Conservation (phyloP, 805 yeast species). For the Lachancea quebecensis region DNA sequence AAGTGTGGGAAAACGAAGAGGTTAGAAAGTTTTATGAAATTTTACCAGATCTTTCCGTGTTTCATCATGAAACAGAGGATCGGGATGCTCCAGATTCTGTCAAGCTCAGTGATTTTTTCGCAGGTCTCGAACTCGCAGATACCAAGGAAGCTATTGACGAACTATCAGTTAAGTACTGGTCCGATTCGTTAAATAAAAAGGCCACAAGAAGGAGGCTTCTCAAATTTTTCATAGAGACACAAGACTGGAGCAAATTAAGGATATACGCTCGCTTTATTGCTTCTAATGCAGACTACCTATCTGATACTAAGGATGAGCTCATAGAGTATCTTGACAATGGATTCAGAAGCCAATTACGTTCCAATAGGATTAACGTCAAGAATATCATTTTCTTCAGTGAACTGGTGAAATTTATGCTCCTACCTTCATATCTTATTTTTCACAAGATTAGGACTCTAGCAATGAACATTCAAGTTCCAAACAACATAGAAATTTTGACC, state of each 20-base stretch:
- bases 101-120: constrained; percentile 40
- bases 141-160: constrained; percentile 46
- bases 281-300: constrained; percentile 43
- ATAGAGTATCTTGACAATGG: constrained; percentile 50
- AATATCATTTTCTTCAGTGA: constrained; percentile 64
- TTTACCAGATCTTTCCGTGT: constrained; percentile 38
- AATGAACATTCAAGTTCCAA: constrained; percentile 42
- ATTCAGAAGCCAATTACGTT: constrained; percentile 53
- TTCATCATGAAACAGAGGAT: constrained; percentile 18
- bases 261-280: constrained; percentile 64
- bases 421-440: constrained; percentile 65
- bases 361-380: constrained; percentile 45
- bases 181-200: constrained; percentile 51
- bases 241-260: constrained; percentile 40
- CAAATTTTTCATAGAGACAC: constrained; percentile 46
- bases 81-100: constrained; percentile 7
- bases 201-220: constrained; percentile 60
- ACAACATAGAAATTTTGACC: constrained; percentile 61
- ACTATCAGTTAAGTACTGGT: constrained; percentile 43
- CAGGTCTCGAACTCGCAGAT: constrained; percentile 36
- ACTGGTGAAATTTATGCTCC: constrained; percentile 64
- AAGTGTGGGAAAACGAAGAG: constrained; percentile 60
- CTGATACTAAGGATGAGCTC: constrained; percentile 46
- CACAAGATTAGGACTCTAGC: constrained; percentile 64
- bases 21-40: constrained; percentile 58